phyloP scores from a whole-genome alignment of 768 basidiomycete genomes.

The Suillus occidentalis region DNA sequence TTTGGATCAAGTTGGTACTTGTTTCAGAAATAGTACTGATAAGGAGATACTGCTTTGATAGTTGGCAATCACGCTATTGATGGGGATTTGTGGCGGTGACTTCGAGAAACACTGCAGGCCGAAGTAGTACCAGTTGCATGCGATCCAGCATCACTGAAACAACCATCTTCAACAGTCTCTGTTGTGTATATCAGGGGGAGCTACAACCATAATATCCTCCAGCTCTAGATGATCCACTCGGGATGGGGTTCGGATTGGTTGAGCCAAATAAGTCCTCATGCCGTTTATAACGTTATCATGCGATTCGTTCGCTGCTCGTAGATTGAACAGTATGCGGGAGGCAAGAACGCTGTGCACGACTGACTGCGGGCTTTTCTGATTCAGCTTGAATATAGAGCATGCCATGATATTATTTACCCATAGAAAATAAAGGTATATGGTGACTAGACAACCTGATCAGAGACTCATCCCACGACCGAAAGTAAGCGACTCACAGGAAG shows the following conservation, averaged over 20 bases:
- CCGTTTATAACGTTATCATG: neutral
- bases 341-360: neutral
- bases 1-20: too few relatives aligned
- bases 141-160: too few relatives aligned
- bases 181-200: too few relatives aligned
- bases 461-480: neutral
- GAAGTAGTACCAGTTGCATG: too few relatives aligned
- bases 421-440: neutral
- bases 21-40: too few relatives aligned
- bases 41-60: too few relatives aligned
- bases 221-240: neutral
- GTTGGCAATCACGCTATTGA: too few relatives aligned
- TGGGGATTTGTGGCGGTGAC: too few relatives aligned
- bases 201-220: neutral
- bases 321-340: neutral
- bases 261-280: neutral
- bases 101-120: too few relatives aligned
- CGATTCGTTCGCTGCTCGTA: neutral
- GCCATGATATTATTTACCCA: neutral
- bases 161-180: too few relatives aligned
- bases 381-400: neutral
- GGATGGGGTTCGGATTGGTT: neutral
- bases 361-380: neutral
- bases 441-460: neutral
- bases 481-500: neutral